Conservation (phyloP, 1,284 basidiomycete genomes). For the Ceratobasidium papillatum region DNA sequence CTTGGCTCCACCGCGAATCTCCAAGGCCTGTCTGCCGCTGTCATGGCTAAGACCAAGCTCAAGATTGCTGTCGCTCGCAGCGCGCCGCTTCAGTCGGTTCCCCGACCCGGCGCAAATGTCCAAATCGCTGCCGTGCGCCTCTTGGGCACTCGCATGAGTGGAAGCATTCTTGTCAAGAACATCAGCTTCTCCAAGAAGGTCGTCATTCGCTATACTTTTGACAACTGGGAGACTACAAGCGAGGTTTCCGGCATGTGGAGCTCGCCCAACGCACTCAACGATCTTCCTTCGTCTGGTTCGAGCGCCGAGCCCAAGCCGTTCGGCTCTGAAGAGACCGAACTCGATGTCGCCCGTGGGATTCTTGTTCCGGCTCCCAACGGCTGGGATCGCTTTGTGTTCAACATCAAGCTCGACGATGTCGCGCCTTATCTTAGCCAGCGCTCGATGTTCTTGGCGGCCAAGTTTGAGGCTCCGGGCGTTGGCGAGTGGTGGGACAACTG, state of each 20-base stretch:
- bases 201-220: slow-evolving; percentile 60
- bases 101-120: slow-evolving; percentile 10
- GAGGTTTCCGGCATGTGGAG: slow-evolving; percentile 56
- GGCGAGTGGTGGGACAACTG: slow-evolving; percentile 60
- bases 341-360: slow-evolving; percentile 25
- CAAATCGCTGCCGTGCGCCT: slow-evolving; percentile 59
- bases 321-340: slow-evolving; percentile 30
- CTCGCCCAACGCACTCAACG: slow-evolving; percentile 43
- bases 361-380: slow-evolving; percentile 23
- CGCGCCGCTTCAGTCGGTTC: slow-evolving; percentile 14
- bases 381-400: slow-evolving; percentile 58
- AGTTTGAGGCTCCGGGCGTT: slow-evolving; percentile 60
- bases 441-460: slow-evolving; percentile 71
- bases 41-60: slow-evolving; percentile 39
- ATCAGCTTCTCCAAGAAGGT: slow-evolving; percentile 62
- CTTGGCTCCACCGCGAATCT: slow-evolving; percentile 1
- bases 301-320: slow-evolving; percentile 19
- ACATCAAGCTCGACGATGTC: slow-evolving; percentile 79
- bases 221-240: slow-evolving; percentile 64
- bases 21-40: slow-evolving; percentile 18
- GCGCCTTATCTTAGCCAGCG: slow-evolving; percentile 68
- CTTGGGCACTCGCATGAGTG: slow-evolving; percentile 56
- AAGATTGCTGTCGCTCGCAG: slow-evolving; percentile 34
- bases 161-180: slow-evolving; percentile 60
- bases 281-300: slow-evolving; percentile 7